These are phyloP conservation scores for Debaryomyces castellii DNA, from an alignment of 805 yeast species.

Conservation along the genomic window DNA sequence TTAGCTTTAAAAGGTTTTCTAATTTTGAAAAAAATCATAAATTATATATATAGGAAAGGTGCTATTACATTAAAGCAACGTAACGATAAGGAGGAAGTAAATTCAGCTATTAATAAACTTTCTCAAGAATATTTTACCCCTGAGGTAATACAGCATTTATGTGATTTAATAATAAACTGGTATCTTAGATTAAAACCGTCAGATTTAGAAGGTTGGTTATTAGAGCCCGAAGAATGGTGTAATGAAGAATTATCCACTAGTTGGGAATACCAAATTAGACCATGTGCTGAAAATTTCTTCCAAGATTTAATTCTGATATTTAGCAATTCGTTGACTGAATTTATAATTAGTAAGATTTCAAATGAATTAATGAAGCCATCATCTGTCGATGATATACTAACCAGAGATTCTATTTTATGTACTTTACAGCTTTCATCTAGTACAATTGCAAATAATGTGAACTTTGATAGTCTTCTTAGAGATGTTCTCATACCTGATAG, in stretches of 20 bases:
- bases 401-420: slow-evolving; percentile 77
- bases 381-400: slow-evolving; percentile 50
- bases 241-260: slow-evolving; percentile 73
- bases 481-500: slow-evolving; percentile 71
- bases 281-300: slow-evolving; percentile 84
- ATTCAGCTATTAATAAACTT: slow-evolving; percentile 52
- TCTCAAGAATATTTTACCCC: slow-evolving; percentile 58
- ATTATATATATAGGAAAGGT: slow-evolving; percentile 63
- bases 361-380: slow-evolving; percentile 28
- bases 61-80: slow-evolving; percentile 64
- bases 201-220: slow-evolving; percentile 78
- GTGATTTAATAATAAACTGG: slow-evolving; percentile 68
- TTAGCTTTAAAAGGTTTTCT: slow-evolving; percentile 65
- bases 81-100: slow-evolving; percentile 63
- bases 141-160: slow-evolving; percentile 53
- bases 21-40: slow-evolving; percentile 63
- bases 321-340: slow-evolving; percentile 52
- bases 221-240: slow-evolving; percentile 92
- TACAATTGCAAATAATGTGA: slow-evolving; percentile 62
- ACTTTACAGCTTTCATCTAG: slow-evolving; percentile 79
- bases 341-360: slow-evolving; percentile 61
- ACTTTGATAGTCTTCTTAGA: slow-evolving; percentile 63
- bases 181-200: slow-evolving; percentile 71
- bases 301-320: slow-evolving; percentile 69
- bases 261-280: slow-evolving; percentile 82